Base-by-base conservation (phyloP, 164 flowering plant genomes). In the Liquidambar formosana region DNA sequence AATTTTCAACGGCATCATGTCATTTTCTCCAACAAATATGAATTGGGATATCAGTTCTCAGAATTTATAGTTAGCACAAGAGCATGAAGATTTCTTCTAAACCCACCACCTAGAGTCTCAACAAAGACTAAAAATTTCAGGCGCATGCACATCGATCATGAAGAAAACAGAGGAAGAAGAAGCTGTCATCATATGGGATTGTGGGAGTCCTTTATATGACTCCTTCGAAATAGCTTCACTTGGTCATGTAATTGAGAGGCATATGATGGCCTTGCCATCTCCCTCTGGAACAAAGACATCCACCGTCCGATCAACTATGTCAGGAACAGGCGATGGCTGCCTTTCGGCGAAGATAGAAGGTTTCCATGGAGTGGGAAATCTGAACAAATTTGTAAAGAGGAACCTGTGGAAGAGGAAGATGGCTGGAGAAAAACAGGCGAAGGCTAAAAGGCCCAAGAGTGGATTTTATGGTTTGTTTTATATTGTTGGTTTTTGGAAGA, bases 141-240 rank as follows among this genome's bases (percentile, higher is more conserved):
- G n/a, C 10, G 57, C 12, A 43, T 49, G 28, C 18, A 44, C 33
- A 65, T 33, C 51, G 47, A 65, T 33, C 51, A 48, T 26, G 68
- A 52, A 65, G 45, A 47, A 60, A 65, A 68, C 49, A 41, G 61
- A 62, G 28, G 69, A 69, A 51, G 69, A 4, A 19, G 38, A 18
- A 45, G 49, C 13, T 53, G 15, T 13, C 0, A 19, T 21, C 3
- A 27, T 59, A 26, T 77, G 78, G 80, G 77, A 80, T 38, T 77
- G 80, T 61, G 80, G 83, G 27, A 80, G 83, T 38, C 76, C 78
- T 13, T 57, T 75, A 23, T 80, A 80, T 67, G 83, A 80, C 67
- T 66, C 83, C 14, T 67, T 61, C 61, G 83, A 80, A 44, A 38
- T 80, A 23, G 72, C 77, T 53, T 75, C 83, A 5, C 8, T 80